These are phyloP conservation scores for Cordyceps cateniannulata DNA, from an alignment of 2,329 filamentous ascomycete species.

Conservation along the genomic window DNA sequence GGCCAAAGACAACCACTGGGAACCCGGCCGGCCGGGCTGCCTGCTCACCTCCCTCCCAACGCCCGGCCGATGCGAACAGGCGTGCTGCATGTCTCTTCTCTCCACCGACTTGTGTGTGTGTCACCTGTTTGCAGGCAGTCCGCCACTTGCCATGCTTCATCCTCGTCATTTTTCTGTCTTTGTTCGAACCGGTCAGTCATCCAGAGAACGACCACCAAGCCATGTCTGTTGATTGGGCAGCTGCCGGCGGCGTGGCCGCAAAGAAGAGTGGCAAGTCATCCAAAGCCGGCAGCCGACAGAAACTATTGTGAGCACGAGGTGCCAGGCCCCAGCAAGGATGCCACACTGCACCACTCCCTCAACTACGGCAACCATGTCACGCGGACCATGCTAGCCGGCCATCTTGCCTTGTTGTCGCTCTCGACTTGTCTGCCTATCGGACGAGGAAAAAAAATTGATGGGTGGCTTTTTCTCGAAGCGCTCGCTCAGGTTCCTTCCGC, in stretches of 20 bases:
- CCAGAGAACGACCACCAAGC: not conserved
- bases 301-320: conserved; percentile 9
- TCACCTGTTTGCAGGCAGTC: conserved; percentile 8
- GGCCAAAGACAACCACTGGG: not conserved
- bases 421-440: not conserved
- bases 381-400: conserved; percentile 1
- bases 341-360: conserved; percentile 2
- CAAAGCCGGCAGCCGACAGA: conserved; percentile 2
- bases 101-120: not conserved
- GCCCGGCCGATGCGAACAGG: conserved; percentile 6
- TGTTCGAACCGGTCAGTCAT: not conserved
- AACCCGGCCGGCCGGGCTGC: not conserved
- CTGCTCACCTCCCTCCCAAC: not conserved
- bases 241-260: not conserved
- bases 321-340: conserved; percentile 5
- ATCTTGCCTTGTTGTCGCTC: not conserved
- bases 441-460: not conserved
- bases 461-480: not conserved
- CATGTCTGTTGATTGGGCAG: not conserved
- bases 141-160: not conserved
- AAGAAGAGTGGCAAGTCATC: not conserved
- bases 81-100: conserved; percentile 11
- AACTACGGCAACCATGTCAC: conserved; percentile 4
- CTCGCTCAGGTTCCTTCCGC: conserved; percentile 1
- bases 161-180: not conserved